Base-by-base conservation (phyloP, 140 eudicot genomes). In the Erigeron philadelphicus region DNA sequence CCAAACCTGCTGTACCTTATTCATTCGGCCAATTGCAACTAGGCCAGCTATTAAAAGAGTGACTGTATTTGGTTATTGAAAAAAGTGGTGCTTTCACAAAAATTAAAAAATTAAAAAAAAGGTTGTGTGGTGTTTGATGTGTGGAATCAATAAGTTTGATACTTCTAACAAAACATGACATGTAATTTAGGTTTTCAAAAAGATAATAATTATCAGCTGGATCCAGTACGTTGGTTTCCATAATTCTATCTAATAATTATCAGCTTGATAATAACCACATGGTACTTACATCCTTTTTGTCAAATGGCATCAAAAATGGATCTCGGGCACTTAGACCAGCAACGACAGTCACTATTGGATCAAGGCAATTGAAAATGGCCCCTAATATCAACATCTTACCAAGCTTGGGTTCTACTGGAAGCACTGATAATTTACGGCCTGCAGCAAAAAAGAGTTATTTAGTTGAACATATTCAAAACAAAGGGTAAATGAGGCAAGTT, bases 351-450 rank as follows among this genome's bases (percentile, higher is more conserved):
- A 92, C 84, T 59, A 88, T 78, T 77, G 98, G 98, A 73, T 92
- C 83, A n/a, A 92, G 84, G 80, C 98, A 92, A 73, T 83, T 88
- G 81, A 92, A 92, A 60, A 88, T 84, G 38, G 95, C 95, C 65
- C 98, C 98, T 41, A 78, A 77, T 47, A 88, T 84, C 61, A 92
- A 85, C 98, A 92, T 92, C 75, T 92, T 92, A 54, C 98, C 98
- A 47, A 92, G 86, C 75, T 92, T 92, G 18, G 98, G 98, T 79
- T 92, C 98, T 50, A 92, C 98, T 18, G 96, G 98, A 81, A 92
- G 96, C 87, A 82, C 84, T 1, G 98, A 84, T 73, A 92, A 74
- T 64, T 88, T 78, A 44, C 77, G 92, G 16, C 98, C 98, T 92
- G 81, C 57, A 61, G 80, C 57, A 61, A 61, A 25, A 55, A 62